Percentiles rank a stretch among this genome's conserved stretches.
Conservation (phyloP, 352 stramenopile species). For the Pythium dissotocum region DNA sequence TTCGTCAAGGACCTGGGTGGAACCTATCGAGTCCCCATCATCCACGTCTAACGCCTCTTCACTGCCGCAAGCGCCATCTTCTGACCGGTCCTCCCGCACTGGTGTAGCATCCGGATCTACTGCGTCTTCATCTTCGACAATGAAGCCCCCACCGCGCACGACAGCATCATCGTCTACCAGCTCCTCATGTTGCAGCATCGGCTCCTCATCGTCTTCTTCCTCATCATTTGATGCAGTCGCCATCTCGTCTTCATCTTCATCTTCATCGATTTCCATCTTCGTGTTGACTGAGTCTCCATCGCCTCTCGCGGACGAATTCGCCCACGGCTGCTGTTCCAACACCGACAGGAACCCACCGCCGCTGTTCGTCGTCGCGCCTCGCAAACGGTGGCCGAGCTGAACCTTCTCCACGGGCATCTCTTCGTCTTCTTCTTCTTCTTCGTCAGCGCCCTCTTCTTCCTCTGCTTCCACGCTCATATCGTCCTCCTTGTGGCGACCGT, state of each 20-base stretch:
- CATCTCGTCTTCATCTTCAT: slow-evolving; percentile 3
- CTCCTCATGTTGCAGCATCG: slow-evolving; percentile 4
- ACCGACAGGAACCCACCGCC: slow-evolving; percentile 13
- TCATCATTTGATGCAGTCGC: slow-evolving; percentile 1
- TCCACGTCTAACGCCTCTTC: not conserved
- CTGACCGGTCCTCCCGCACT: slow-evolving; percentile 12
- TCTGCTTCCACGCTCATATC: too few species aligned
- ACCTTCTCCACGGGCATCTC: not conserved
- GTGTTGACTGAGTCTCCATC: not conserved
- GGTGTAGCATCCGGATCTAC: slow-evolving; percentile 3
- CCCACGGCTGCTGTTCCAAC: slow-evolving; percentile 11
- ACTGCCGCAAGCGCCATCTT: not conserved
- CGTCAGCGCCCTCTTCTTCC: not conserved
- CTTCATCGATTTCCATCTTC: not conserved
- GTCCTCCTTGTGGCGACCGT: too few species aligned
- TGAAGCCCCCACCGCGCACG: not conserved
- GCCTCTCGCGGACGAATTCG: not conserved
- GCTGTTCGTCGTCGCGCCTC: not conserved
- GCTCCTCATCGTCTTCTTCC: slow-evolving; percentile 21
- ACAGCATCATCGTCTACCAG: not conserved
- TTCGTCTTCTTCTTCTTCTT: not conserved
- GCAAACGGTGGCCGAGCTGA: not conserved
- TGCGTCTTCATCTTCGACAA: not conserved
- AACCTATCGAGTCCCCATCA: slow-evolving; percentile 32
- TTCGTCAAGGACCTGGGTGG: slow-evolving; percentile 54